These are phyloP conservation scores for Talaromyces liani DNA, from an alignment of 495 filamentous ascomycete genomes.

Conservation along the genomic window DNA sequence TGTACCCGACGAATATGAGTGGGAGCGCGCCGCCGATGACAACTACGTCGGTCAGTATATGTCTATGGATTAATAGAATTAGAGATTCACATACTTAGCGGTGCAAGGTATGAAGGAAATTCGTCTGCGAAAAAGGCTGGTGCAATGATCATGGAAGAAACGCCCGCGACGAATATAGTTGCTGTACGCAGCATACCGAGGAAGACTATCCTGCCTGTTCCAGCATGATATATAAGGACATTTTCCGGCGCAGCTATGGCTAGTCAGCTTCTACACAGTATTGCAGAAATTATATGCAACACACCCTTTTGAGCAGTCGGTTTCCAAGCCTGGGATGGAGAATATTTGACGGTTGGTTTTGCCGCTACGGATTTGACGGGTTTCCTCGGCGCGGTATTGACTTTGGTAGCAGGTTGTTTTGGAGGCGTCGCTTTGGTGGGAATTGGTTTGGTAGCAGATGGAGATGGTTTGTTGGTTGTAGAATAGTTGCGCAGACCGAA, in stretches of 20 bases:
- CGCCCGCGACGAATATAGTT: conserved; percentile 61
- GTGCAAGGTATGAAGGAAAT: conserved; percentile 35
- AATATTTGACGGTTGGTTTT: conserved; percentile 10
- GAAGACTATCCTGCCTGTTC: conserved; percentile 57
- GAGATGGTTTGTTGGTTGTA: not conserved
- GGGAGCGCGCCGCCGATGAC: conserved; percentile 54
- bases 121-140: conserved; percentile 49
- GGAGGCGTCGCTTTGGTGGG: not conserved
- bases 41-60: conserved; percentile 27
- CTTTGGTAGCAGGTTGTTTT: conserved; percentile 13
- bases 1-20: conserved; percentile 57
- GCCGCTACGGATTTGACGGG: conserved; percentile 15
- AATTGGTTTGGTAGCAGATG: not conserved
- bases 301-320: conserved; percentile 25
- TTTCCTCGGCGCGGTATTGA: conserved; percentile 15
- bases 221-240: conserved; percentile 66
- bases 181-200: conserved; percentile 61
- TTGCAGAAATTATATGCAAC: too few species aligned
- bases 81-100: conserved; percentile 30
- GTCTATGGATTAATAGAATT: not conserved
- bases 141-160: conserved; percentile 51
- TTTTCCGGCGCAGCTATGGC: conserved; percentile 41
- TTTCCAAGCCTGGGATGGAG: conserved; percentile 14
- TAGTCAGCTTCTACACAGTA: not conserved
- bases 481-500: not conserved